Conservation (phyloP, 768 basidiomycete genomes). For the Serendipita sp. region DNA sequence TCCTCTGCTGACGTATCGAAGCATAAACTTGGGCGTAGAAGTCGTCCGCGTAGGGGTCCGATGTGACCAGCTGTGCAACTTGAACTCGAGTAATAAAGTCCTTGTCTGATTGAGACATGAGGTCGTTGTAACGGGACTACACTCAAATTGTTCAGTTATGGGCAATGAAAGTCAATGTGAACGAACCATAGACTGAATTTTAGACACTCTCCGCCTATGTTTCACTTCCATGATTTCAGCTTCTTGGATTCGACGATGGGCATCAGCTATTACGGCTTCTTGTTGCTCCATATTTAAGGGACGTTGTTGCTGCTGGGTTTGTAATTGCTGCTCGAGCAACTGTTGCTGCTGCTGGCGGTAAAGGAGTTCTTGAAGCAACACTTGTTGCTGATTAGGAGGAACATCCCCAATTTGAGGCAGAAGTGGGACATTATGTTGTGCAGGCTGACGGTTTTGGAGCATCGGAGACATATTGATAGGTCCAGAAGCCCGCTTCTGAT, state of each 20-base stretch:
- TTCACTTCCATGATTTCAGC: conserved; percentile 71
- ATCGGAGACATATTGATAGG: conserved; percentile 6
- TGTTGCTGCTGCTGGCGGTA: conserved; percentile 27
- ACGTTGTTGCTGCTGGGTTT: conserved; percentile 52
- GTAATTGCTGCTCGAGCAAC: conserved; percentile 42
- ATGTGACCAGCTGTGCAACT: conserved; percentile 92
- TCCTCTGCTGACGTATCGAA: conserved; percentile 61
- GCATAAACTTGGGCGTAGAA: conserved; percentile 97
- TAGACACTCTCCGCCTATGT: conserved; percentile 60
- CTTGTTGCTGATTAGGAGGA: neutral
- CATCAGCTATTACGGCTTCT: conserved; percentile 57
- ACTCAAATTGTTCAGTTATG: neutral
- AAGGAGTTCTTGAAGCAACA: conserved; percentile 6
- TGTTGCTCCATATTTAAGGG: conserved; percentile 11
- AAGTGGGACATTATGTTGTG: too few species aligned
- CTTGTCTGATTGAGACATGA: conserved; percentile 97
- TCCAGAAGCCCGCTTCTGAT: conserved; percentile 8
- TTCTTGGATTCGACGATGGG: conserved; percentile 79
- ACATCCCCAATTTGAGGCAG: neutral
- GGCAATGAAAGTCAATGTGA: neutral
- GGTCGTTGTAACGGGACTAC: conserved; percentile 80
- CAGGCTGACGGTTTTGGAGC: conserved; percentile 1
- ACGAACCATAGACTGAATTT: conserved; percentile 77
- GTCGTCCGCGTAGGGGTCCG: conserved; percentile 94
- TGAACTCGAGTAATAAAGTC: conserved; percentile 99